phyloP scores from a whole-genome alignment of 805 yeast genomes.

The Lipomyces starkeyi region DNA sequence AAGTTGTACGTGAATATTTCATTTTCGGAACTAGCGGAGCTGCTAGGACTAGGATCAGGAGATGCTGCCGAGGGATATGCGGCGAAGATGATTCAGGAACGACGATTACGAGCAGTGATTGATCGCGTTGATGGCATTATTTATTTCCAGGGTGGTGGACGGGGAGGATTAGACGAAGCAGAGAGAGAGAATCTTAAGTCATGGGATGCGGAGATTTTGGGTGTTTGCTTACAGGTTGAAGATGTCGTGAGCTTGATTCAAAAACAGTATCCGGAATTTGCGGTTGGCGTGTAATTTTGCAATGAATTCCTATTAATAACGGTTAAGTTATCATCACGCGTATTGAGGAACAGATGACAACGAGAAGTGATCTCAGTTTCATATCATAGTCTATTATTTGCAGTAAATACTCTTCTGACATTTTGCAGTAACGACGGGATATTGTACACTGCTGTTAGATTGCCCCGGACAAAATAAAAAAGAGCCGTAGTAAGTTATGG shows the following conservation, averaged over 20 bases:
- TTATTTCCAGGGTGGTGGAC: constrained; percentile 27
- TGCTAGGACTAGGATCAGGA: constrained; percentile 39
- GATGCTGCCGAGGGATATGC: constrained; percentile 42
- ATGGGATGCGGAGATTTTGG: constrained; percentile 36
- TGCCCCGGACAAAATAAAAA: no score
- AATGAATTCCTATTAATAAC: background rate
- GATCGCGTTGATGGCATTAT: constrained; percentile 44
- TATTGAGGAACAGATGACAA: background rate
- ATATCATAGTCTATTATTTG: no score
- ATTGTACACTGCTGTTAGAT: no score
- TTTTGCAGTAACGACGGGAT: no score
- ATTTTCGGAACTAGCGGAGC: constrained; percentile 40
- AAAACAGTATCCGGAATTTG: constrained; percentile 19
- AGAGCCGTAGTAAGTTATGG: no score
- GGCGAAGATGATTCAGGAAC: constrained; percentile 44
- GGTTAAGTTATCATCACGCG: background rate
- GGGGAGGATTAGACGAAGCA: constrained; percentile 12
- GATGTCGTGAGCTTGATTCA: constrained; percentile 36
- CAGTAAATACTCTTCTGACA: no score
- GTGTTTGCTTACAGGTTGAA: constrained; percentile 37
- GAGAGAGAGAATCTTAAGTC: constrained; percentile 17
- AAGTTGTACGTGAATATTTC: constrained; percentile 42
- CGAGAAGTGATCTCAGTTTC: no score
- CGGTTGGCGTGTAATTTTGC: background rate
- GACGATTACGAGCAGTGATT: constrained; percentile 43